These are phyloP conservation scores for Parasitella parasitica DNA, from an alignment of 371 early-diverging fungal species.

Conservation along the genomic window DNA sequence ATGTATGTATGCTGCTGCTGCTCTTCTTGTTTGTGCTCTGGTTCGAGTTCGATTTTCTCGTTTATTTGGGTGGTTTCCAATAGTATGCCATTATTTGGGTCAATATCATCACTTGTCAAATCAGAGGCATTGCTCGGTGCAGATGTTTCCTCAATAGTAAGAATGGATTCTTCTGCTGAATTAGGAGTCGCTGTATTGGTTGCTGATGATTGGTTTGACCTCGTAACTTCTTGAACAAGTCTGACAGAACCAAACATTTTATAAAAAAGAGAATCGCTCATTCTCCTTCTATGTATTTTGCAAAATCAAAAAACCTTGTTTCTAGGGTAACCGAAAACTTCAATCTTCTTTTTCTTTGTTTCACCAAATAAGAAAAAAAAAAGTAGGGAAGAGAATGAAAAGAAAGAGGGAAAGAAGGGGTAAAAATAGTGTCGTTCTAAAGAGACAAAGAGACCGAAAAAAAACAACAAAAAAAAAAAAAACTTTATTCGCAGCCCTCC, in stretches of 20 bases:
- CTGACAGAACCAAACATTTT: conserved; percentile 48
- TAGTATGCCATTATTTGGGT: not conserved
- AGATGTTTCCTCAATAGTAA: not conserved
- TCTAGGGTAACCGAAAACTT: not conserved
- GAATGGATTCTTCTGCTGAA: not conserved
- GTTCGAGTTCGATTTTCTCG: not conserved
- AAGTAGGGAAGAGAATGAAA: not conserved
- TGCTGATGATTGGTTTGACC: conserved; percentile 20
- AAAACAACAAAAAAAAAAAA: not conserved
- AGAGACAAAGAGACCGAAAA: not conserved
- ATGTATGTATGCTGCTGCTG: conserved; percentile 12
- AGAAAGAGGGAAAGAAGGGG: not conserved
- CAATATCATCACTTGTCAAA: not conserved
- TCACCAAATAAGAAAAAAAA: not conserved
- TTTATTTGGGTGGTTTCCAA: not conserved
- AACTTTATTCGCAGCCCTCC: not conserved
- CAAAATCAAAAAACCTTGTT: not conserved
- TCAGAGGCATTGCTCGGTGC: not conserved
- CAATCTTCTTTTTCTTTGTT: not conserved
- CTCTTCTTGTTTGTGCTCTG: conserved; percentile 20
- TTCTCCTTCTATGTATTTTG: not conserved
- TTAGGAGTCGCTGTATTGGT: not conserved
- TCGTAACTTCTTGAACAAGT: conserved; percentile 53
- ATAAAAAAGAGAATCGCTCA: conserved; percentile 28
- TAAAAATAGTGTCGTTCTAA: not conserved